Percentiles rank a stretch among this genome's conserved stretches.
Conservation (phyloP, 2,329 filamentous ascomycete genomes). For the Phialemoniopsis sp. region DNA sequence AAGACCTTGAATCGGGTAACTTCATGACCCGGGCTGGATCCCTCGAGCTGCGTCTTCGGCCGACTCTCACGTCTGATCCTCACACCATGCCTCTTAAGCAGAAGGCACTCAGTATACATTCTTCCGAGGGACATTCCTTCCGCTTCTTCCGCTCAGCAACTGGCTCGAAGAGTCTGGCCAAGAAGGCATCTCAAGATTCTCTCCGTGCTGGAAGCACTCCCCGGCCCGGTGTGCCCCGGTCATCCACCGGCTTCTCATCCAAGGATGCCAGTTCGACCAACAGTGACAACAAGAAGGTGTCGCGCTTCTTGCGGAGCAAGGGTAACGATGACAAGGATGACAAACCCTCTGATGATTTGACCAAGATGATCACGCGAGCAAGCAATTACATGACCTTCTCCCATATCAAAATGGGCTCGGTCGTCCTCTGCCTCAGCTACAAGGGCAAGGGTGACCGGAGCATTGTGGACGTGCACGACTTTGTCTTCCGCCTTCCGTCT, state of each 20-base stretch:
- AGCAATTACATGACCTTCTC: conserved; percentile 97
- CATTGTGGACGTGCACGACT: conserved; percentile 93
- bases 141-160: conserved; percentile 45
- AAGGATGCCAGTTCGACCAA: conserved; percentile 30
- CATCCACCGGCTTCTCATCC: conserved; percentile 39
- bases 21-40: conserved; percentile 64
- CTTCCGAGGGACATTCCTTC: conserved; percentile 44
- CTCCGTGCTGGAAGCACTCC: conserved; percentile 34
- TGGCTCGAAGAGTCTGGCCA: conserved; percentile 36
- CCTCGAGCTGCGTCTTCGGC: conserved; percentile 76
- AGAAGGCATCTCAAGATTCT: conserved; percentile 55
- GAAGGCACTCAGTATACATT: conserved; percentile 46
- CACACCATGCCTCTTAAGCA: conserved; percentile 26
- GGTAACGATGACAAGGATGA: conserved; percentile 43
- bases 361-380: conserved; percentile 92
- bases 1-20: conserved; percentile 35
- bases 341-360: conserved; percentile 78
- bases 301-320: conserved; percentile 54
- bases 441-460: conserved; percentile 95
- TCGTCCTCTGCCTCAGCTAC: conserved; percentile 93
- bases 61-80: conserved; percentile 66
- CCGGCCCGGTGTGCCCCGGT: conserved; percentile 39
- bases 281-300: conserved; percentile 39
- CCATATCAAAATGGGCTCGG: conserved; percentile 90
- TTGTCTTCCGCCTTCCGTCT: conserved; percentile 91